phyloP scores from a whole-genome alignment of 192 early-diverging fungal genomes.

The Geranomyces michiganensis region DNA sequence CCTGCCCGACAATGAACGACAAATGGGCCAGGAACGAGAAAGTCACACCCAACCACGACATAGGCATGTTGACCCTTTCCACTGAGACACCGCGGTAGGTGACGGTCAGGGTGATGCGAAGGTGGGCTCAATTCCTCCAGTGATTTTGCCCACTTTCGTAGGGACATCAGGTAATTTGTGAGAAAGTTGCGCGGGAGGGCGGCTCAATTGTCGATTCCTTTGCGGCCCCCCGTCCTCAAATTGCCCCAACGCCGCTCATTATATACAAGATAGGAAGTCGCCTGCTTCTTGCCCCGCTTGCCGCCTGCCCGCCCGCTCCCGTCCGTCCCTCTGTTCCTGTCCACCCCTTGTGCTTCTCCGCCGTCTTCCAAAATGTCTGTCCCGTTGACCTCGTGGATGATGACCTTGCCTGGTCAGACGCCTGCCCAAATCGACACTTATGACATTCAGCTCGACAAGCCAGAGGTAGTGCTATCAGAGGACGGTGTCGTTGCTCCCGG shows the following conservation, averaged over 20 bases:
- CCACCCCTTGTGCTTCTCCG: not conserved
- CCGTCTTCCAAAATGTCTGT: not conserved
- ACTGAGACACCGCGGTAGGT: not conserved
- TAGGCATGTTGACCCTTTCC: constrained; percentile 6
- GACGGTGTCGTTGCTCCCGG: not conserved
- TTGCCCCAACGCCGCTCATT: too few species aligned
- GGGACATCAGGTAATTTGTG: too few species aligned
- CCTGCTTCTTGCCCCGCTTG: too few species aligned
- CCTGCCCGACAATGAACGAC: not conserved
- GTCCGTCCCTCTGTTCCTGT: too few species aligned
- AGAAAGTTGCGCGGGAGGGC: too few species aligned
- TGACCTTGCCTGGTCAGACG: not conserved
- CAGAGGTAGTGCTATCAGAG: constrained; percentile 13
- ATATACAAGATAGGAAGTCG: too few species aligned
- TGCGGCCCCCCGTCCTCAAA: too few species aligned
- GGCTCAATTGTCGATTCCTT: too few species aligned
- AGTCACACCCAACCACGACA: constrained; percentile 21
- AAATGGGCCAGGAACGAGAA: not conserved
- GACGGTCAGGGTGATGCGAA: constrained; percentile 6
- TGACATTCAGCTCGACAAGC: constrained; percentile 22
- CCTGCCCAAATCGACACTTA: constrained; percentile 20
- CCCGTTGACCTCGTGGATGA: constrained; percentile 23
- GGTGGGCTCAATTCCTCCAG: too few species aligned
- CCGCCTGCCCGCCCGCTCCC: too few species aligned
- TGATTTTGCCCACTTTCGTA: too few species aligned